These are phyloP conservation scores for Rhododendron henanense DNA, from an alignment of 148 eudicot genomes.

Conservation along the genomic window DNA sequence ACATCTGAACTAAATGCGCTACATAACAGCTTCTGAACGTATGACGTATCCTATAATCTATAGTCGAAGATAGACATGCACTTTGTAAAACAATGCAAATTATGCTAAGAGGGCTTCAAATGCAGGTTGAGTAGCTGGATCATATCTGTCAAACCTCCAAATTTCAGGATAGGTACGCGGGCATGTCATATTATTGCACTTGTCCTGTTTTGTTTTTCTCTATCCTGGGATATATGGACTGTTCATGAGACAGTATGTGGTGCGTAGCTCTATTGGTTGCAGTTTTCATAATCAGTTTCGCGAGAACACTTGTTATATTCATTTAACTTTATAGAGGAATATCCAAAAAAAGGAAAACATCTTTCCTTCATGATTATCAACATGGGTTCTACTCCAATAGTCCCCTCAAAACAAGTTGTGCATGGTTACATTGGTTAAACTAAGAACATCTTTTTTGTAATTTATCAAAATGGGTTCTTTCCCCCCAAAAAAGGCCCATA, in stretches of 20 bases:
- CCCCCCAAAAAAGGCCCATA: neutral
- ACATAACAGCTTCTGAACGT: neutral
- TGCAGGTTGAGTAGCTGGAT: neutral
- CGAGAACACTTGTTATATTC: neutral
- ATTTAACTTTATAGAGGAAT: neutral
- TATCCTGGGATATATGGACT: neutral
- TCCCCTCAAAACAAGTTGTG: neutral
- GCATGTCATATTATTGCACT: neutral
- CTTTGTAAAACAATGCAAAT: neutral
- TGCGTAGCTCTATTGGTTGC: neutral
- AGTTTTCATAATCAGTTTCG: neutral
- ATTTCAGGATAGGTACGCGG: neutral
- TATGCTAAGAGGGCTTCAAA: neutral
- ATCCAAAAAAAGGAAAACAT: neutral
- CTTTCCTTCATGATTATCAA: neutral
- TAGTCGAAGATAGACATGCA: neutral
- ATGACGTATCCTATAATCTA: neutral
- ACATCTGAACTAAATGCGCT: neutral
- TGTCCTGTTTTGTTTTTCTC: neutral
- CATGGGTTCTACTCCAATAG: neutral
- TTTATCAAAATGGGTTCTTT: neutral
- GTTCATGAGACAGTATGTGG: neutral
- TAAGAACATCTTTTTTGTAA: neutral
- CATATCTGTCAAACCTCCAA: constrained; percentile 1
- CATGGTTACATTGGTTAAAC: neutral